Base-by-base conservation (phyloP, 352 stramenopile genomes). In the Phytopythium mirpurense region DNA sequence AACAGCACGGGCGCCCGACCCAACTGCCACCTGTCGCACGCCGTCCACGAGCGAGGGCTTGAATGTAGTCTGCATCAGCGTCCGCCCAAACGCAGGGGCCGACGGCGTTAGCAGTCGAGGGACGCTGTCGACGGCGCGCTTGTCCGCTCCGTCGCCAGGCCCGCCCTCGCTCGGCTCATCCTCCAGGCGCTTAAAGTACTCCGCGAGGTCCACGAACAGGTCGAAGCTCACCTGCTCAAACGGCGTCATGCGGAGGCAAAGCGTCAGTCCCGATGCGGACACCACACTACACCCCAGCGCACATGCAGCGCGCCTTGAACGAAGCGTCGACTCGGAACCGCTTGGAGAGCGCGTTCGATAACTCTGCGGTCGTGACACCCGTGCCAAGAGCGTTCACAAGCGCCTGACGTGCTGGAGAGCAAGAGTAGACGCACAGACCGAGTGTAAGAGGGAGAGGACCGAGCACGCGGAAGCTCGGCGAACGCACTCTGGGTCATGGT, bases 381-480 rank as follows among this genome's bases (percentile, higher is more conserved):
- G 70, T 54, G 3, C 79, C 79, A 3, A 93, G 56, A 24, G 72
- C 79, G 34, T 88, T 74, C 34, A 86, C 75, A 14, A 93, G 61
- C 29, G 78, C 82, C 16, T 75, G 60, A 0, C 79, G 79, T 34
- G 70, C 82, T 93, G 35, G 5, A 51, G 50, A 18, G 21, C 45
- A 38, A 38, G 38, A 24, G 52, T 1, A 38, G 32, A 23, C n/a
- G n/a, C n/a, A n/a, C n/a, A n/a, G n/a, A 18, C 40, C 34, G 51
- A 35, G 12, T 27, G 3, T 27, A 23, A 14, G 11, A 32, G 2
- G 35, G 15, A 60, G 38, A 35, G 6, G 32, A 31, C 40, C 11
- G 32, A 16, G 51, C 11, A 52, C 1, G 49, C 36, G 62, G 29
- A 32, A 9, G 9, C 29, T 10, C 29, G 9, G 3, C 14, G 35